Evolutionary conservation across 768 basidiomycete genomes (phyloP).

Genomic region (Termitomyces sp.): DNA sequence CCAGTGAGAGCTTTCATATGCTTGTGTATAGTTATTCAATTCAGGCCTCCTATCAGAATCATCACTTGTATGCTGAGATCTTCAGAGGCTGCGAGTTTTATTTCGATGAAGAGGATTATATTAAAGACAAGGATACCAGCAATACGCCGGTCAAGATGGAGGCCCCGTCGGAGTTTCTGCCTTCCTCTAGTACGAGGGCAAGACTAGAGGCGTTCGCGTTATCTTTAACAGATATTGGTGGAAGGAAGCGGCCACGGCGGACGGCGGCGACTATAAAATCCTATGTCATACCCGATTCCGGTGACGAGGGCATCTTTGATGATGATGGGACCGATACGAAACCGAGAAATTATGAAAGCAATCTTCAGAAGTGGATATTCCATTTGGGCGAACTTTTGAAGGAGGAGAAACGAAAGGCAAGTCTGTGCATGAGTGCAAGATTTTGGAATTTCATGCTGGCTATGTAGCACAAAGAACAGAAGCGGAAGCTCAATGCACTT

Average conservation of each 20-base stretch:
- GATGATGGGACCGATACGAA: conserved; percentile 29
- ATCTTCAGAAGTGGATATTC: conserved; percentile 64
- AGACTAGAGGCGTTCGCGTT: conserved; percentile 12
- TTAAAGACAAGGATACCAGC: conserved; percentile 25
- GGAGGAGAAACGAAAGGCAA: conserved; percentile 68
- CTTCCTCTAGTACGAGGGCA: conserved; percentile 19
- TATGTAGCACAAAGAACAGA: conserved; percentile 57
- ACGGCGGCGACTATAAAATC: conserved; percentile 51
- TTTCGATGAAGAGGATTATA: conserved; percentile 64
- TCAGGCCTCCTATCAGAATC: conserved; percentile 31
- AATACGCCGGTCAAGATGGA: conserved; percentile 37
- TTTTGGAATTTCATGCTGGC: background rate
- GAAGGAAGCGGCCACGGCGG: conserved; percentile 56
- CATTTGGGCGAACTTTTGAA: conserved; percentile 55
- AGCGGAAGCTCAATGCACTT: conserved; percentile 47
- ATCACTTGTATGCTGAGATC: conserved; percentile 54
- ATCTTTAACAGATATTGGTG: conserved; percentile 19
- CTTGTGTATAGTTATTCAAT: background rate
- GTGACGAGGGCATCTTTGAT: conserved; percentile 55
- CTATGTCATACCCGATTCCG: conserved; percentile 66
- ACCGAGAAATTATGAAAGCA: conserved; percentile 31
- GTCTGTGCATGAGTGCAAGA: conserved; percentile 8
- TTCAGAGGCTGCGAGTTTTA: conserved; percentile 66
- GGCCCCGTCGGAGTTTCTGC: conserved; percentile 22
- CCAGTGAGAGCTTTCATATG: conserved; percentile 40